Conservation (phyloP, 2,329 filamentous ascomycete genomes). For the Lithohypha guttulata region DNA sequence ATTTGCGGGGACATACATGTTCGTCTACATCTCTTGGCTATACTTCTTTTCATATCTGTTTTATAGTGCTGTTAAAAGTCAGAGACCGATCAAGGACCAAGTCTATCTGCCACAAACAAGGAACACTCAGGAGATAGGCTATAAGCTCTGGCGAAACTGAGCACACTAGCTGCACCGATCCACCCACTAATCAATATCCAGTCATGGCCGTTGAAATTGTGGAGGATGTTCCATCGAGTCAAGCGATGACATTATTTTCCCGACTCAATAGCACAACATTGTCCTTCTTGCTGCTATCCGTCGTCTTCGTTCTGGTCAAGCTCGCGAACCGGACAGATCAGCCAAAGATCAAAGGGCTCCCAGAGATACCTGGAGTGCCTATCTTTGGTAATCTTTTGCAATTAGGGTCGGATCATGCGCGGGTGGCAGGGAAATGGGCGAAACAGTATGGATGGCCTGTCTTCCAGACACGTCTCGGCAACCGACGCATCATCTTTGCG, state of each 20-base stretch:
- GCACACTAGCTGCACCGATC: too few relatives aligned
- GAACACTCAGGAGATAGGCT: too few relatives aligned
- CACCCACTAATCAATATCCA: neutral
- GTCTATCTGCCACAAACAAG: too few relatives aligned
- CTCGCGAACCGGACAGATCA: constrained; percentile 43
- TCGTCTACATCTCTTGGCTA: neutral
- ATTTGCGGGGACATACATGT: neutral
- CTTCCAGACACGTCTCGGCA: constrained; percentile 39
- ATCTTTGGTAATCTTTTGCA: constrained; percentile 54
- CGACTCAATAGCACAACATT: constrained; percentile 12
- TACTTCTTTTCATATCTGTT: neutral
- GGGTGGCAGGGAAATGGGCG: constrained; percentile 45
- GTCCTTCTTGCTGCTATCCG: constrained; percentile 27
- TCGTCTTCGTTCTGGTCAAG: constrained; percentile 31
- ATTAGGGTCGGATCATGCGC: constrained; percentile 48
- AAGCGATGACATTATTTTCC: neutral
- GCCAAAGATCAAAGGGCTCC: constrained; percentile 50
- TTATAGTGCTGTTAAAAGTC: too few relatives aligned
- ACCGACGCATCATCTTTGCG: constrained; percentile 60
- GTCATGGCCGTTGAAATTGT: neutral
- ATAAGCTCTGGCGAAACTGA: too few relatives aligned
- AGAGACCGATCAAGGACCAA: too few relatives aligned
- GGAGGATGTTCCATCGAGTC: constrained; percentile 3
- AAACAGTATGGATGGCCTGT: constrained; percentile 50
- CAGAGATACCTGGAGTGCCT: constrained; percentile 51